A percentile compares a stretch with the other conserved stretches of the same genome.
phyloP scores from a whole-genome alignment of 2,329 filamentous ascomycete species.

The Claviceps pazoutovae region DNA sequence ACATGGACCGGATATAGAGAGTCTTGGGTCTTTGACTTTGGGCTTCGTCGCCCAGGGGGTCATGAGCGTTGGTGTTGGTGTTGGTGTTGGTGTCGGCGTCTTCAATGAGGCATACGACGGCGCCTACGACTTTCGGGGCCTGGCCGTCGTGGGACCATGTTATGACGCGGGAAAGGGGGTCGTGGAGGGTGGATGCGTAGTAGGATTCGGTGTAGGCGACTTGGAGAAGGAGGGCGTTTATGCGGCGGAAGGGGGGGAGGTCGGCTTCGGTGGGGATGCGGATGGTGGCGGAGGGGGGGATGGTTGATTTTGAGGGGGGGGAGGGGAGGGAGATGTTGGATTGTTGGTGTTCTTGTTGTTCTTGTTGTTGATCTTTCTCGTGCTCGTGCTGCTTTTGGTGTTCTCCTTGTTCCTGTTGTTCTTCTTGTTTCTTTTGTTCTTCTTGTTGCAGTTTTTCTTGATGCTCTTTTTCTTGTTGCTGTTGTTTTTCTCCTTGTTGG shows the following conservation, averaged over 20 bases:
- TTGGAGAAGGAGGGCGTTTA: slow-evolving; percentile 50
- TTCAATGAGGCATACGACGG: slow-evolving; percentile 49
- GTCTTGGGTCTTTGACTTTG: slow-evolving; percentile 24
- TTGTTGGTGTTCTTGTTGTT: slow-evolving; percentile 8
- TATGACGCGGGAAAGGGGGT: slow-evolving; percentile 45
- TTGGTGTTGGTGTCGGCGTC: slow-evolving; percentile 1
- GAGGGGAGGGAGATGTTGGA: slow-evolving; percentile 14
- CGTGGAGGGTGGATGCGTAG: slow-evolving; percentile 40
- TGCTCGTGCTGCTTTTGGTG: too few relatives aligned
- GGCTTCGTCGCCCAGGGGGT: slow-evolving; percentile 2
- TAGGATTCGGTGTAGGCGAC: slow-evolving; percentile 51
- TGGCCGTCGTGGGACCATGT: slow-evolving; percentile 35
- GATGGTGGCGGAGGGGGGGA: slow-evolving; percentile 37
- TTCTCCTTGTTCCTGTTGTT: too few relatives aligned
- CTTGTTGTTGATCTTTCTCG: not conserved
- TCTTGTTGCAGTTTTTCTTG: too few relatives aligned
- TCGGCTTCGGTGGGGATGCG: slow-evolving; percentile 35
- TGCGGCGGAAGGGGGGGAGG: slow-evolving; percentile 44
- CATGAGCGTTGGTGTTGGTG: not conserved
- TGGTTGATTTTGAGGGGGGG: slow-evolving; percentile 4
- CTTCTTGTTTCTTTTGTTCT: too few relatives aligned
- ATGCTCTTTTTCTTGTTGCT: too few relatives aligned
- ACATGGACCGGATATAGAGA: slow-evolving; percentile 52
- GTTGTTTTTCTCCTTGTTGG: not conserved
- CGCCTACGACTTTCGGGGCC: slow-evolving; percentile 41